These are phyloP conservation scores for Psidium friedrichsthalianum DNA, from an alignment of 345 rosid genomes.

Conservation along the genomic window DNA sequence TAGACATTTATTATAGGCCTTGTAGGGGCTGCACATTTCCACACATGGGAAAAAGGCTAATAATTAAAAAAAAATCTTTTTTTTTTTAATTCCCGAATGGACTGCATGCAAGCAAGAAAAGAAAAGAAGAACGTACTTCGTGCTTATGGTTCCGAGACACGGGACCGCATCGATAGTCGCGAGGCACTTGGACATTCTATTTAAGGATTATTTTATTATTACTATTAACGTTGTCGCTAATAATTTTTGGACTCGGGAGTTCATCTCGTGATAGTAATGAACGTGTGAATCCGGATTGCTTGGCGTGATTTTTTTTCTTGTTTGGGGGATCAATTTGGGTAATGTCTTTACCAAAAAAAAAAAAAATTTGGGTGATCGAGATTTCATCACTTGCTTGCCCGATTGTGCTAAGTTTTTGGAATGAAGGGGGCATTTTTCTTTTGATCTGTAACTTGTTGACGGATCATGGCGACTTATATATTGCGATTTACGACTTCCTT, in stretches of 20 bases:
- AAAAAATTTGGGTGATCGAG: too few species aligned
- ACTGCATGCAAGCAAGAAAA: not conserved
- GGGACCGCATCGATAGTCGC: not conserved
- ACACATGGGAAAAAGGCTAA: not conserved
- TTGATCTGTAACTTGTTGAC: not conserved
- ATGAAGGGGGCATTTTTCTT: not conserved
- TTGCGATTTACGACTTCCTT: not conserved
- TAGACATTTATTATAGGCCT: not conserved
- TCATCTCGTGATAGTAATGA: not conserved
- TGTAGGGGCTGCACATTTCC: not conserved
- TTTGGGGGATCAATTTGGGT: not conserved
- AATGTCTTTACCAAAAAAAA: too few species aligned
- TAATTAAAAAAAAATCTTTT: not conserved
- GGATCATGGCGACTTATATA: not conserved
- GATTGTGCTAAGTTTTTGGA: not conserved
- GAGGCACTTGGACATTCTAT: not conserved
- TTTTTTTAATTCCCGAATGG: not conserved
- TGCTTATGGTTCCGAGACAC: not conserved
- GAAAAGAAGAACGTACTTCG: not conserved
- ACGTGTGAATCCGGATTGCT: not conserved
- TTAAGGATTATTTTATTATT: too few species aligned
- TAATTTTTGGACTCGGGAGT: not conserved
- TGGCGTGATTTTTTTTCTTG: not conserved
- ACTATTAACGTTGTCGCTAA: not conserved
- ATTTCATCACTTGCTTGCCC: not conserved